Evolutionary conservation across 495 filamentous ascomycete genomes (phyloP).

Genomic region (Schizothecium vesticola): DNA sequence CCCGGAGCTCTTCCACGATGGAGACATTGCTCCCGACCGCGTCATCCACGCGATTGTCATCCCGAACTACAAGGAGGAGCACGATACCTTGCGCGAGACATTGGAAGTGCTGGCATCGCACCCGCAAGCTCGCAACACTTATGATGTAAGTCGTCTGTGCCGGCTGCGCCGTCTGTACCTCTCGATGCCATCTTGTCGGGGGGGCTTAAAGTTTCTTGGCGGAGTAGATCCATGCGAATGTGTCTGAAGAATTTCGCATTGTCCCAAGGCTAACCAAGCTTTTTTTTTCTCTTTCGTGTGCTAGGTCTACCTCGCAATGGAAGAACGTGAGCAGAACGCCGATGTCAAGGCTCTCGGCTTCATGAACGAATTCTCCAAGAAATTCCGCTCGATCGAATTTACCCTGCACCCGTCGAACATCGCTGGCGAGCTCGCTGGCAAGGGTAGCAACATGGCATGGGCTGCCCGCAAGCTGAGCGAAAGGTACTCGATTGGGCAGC

Average conservation of each 20-base stretch:
- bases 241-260: not conserved
- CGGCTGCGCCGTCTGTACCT: not conserved
- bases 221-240: not conserved
- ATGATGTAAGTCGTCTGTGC: conserved; percentile 53
- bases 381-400: conserved; percentile 55
- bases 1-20: conserved; percentile 34
- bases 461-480: conserved; percentile 57
- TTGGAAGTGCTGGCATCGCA: conserved; percentile 61
- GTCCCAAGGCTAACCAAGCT: conserved; percentile 12
- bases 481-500: conserved; percentile 43
- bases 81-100: conserved; percentile 59
- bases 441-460: conserved; percentile 64
- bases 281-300: no score
- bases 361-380: conserved; percentile 50
- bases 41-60: conserved; percentile 60
- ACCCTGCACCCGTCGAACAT: conserved; percentile 59
- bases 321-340: conserved; percentile 51
- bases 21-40: conserved; percentile 34
- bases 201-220: not conserved
- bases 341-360: conserved; percentile 51
- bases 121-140: conserved; percentile 54
- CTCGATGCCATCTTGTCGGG: not conserved
- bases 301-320: conserved; percentile 69
- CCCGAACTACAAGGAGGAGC: conserved; percentile 65
- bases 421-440: conserved; percentile 58